phyloP scores from a whole-genome alignment of 2,329 filamentous ascomycete genomes.

The Apiospora pterosperma region DNA sequence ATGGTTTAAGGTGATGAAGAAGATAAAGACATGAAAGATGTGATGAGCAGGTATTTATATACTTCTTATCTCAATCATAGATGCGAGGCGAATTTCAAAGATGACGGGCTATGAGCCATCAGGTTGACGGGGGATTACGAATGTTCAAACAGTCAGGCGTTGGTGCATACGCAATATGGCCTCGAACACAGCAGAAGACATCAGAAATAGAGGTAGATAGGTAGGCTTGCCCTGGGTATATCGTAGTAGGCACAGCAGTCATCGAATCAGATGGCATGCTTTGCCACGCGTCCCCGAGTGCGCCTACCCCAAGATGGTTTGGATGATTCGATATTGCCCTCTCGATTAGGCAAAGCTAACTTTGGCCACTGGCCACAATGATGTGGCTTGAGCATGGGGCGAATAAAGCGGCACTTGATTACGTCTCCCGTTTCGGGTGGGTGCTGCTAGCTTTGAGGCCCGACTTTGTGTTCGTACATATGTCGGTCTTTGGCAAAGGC shows the following conservation, averaged over 20 bases:
- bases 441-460: background rate
- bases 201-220: conserved; percentile 4
- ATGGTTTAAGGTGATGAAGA: background rate
- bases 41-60: background rate
- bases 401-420: background rate
- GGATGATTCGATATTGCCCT: too few species aligned
- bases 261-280: background rate
- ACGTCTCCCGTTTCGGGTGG: background rate
- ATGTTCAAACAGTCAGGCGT: conserved; percentile 6
- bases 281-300: conserved; percentile 12
- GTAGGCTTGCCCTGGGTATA: background rate
- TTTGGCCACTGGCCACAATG: conserved; percentile 2
- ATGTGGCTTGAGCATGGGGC: conserved; percentile 1
- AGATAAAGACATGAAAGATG: background rate
- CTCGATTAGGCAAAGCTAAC: background rate
- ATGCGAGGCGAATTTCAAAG: background rate
- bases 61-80: background rate
- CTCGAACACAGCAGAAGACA: conserved; percentile 9
- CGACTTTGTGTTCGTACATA: background rate
- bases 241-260: background rate
- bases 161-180: conserved; percentile 8
- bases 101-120: background rate
- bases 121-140: conserved; percentile 6
- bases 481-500: background rate
- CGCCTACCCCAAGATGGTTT: too few species aligned